Evolutionary conservation across 2,329 filamentous ascomycete genomes (phyloP).

Genomic region (Epichloe brachyelytri): DNA sequence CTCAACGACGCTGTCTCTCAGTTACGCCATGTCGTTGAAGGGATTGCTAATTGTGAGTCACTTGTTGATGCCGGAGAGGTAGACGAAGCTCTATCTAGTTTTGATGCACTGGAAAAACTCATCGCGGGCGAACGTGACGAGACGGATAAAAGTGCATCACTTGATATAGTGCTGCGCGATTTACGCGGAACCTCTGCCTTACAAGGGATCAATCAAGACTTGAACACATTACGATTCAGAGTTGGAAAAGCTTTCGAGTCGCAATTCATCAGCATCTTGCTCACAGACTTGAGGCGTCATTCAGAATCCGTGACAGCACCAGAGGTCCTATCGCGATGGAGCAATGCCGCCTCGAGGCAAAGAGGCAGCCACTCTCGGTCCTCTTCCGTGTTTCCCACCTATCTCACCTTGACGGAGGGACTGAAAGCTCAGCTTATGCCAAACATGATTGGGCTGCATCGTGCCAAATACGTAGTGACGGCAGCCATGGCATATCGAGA

Average conservation of each 20-base stretch:
- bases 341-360: conserved; percentile 57
- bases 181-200: conserved; percentile 66
- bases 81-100: conserved; percentile 63
- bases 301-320: conserved; percentile 55
- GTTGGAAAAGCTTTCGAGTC: conserved; percentile 81
- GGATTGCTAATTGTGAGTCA: conserved; percentile 63
- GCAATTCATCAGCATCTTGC: conserved; percentile 63
- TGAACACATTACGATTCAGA: conserved; percentile 61
- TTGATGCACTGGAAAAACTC: conserved; percentile 66
- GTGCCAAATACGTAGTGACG: conserved; percentile 64
- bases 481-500: conserved; percentile 81
- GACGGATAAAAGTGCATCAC: conserved; percentile 16
- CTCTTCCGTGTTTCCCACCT: conserved; percentile 61
- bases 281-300: conserved; percentile 72
- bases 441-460: conserved; percentile 65
- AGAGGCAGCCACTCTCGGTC: conserved; percentile 55
- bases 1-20: conserved; percentile 75
- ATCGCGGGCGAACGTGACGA: conserved; percentile 57
- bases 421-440: conserved; percentile 59
- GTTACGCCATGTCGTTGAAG: conserved; percentile 63
- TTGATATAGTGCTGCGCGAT: conserved; percentile 41
- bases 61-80: conserved; percentile 75
- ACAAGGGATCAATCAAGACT: conserved; percentile 64
- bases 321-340: conserved; percentile 77
- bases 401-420: conserved; percentile 58